phyloP scores from a whole-genome alignment of 768 basidiomycete species.

The Galerina sulciceps region DNA sequence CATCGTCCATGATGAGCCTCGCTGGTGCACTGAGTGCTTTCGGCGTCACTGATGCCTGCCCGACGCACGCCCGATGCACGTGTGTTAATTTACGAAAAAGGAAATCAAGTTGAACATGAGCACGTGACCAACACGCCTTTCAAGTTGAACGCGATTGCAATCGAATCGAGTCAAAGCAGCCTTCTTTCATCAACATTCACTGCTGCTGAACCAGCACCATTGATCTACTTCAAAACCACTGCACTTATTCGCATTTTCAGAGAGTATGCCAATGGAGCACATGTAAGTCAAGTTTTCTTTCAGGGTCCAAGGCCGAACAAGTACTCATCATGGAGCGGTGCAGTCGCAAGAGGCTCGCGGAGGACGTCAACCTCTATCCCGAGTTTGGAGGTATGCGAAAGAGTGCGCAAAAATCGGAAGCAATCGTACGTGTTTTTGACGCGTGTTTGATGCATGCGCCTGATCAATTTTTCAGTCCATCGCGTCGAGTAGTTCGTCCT shows the following conservation, averaged over 20 bases:
- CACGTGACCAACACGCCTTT: too few relatives aligned
- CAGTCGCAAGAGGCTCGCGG: conserved; percentile 36
- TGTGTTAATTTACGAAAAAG: too few relatives aligned
- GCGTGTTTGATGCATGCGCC: neutral
- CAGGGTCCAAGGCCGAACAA: neutral
- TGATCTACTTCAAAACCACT: neutral
- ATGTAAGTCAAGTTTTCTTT: conserved; percentile 31
- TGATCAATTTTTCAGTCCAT: conserved; percentile 25
- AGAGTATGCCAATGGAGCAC: conserved; percentile 36
- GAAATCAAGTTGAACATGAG: too few relatives aligned
- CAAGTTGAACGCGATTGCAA: too few relatives aligned
- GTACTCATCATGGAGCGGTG: neutral
- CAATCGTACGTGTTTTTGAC: conserved; percentile 29
- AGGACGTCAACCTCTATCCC: conserved; percentile 36
- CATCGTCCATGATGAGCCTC: too few relatives aligned
- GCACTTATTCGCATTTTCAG: neutral
- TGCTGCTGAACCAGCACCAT: neutral
- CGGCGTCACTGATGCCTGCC: too few relatives aligned
- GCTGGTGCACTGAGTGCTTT: too few relatives aligned
- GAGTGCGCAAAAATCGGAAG: conserved; percentile 20
- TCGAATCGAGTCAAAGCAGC: neutral
- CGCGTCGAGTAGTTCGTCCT: conserved; percentile 27
- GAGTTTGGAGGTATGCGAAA: conserved; percentile 30
- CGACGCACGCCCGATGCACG: too few relatives aligned
- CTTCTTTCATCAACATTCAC: neutral